phyloP scores from a whole-genome alignment of 345 rosid species.

The Syzygium jambos region DNA sequence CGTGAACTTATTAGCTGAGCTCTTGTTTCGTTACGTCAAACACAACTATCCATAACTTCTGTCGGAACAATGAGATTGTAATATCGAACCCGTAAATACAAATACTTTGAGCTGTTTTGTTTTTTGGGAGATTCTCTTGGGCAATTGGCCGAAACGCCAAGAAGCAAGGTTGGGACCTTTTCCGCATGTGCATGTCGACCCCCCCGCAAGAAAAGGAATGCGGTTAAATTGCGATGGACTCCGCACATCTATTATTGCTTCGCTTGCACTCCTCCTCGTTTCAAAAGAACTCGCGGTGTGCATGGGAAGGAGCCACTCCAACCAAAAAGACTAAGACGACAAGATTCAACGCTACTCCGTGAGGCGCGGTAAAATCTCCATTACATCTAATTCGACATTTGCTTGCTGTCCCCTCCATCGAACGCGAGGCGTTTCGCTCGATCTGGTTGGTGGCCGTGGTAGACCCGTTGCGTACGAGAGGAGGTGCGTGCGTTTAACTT shows the following conservation, averaged over 20 bases:
- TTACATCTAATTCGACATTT: neutral
- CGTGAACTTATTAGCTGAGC: accelerated
- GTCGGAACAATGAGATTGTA: neutral
- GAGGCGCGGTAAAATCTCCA: neutral
- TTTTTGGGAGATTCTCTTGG: neutral
- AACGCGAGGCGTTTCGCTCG: neutral
- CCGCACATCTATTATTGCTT: neutral
- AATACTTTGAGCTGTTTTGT: neutral
- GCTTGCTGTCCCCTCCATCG: neutral
- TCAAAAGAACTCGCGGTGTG: neutral
- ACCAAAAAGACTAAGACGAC: neutral
- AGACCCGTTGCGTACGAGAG: neutral
- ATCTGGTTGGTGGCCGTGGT: neutral
- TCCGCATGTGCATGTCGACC: neutral
- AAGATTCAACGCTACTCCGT: neutral
- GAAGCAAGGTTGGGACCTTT: neutral
- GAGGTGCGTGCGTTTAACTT: neutral
- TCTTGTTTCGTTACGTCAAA: accelerated
- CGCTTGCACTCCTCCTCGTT: neutral
- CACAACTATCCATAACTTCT: neutral
- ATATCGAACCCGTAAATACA: too few species aligned
- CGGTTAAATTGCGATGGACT: neutral
- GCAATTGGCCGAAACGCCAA: neutral
- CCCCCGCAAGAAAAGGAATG: neutral
- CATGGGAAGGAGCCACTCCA: neutral